phyloP scores from a whole-genome alignment of 495 filamentous ascomycete species.

The Ascodesmis nigricans region DNA sequence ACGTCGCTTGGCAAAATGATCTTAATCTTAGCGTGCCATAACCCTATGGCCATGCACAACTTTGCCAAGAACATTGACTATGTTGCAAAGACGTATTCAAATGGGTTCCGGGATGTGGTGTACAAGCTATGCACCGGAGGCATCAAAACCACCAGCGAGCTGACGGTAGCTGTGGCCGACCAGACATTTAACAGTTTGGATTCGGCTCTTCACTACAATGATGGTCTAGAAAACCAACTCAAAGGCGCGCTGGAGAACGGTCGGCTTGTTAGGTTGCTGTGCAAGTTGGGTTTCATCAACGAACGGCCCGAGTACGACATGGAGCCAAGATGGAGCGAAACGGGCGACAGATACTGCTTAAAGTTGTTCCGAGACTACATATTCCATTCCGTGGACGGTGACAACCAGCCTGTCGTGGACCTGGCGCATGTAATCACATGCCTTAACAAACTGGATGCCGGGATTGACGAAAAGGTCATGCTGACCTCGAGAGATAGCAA shows the following conservation, averaged over 20 bases:
- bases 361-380: conserved; percentile 93
- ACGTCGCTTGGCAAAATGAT: conserved; percentile 65
- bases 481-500: conserved; percentile 77
- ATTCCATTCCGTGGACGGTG: conserved; percentile 77
- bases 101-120: conserved; percentile 50
- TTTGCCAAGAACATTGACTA: conserved; percentile 44
- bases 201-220: conserved; percentile 47
- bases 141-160: conserved; percentile 49
- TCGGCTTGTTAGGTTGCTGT: conserved; percentile 58
- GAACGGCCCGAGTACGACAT: conserved; percentile 70
- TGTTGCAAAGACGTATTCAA: conserved; percentile 46
- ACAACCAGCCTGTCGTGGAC: conserved; percentile 58
- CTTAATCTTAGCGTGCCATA: conserved; percentile 39
- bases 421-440: conserved; percentile 64
- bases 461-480: conserved; percentile 62
- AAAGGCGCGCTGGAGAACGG: conserved; percentile 73
- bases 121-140: conserved; percentile 39
- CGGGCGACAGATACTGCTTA: conserved; percentile 68
- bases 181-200: conserved; percentile 45
- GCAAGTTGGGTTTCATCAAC: conserved; percentile 65
- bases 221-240: conserved; percentile 43
- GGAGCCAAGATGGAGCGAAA: conserved; percentile 62
- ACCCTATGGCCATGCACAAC: conserved; percentile 25
- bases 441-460: conserved; percentile 81
- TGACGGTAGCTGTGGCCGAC: conserved; percentile 51